Base-by-base conservation (phyloP, 371 early-diverging fungal species). In the Apophysomyces variabilis region DNA sequence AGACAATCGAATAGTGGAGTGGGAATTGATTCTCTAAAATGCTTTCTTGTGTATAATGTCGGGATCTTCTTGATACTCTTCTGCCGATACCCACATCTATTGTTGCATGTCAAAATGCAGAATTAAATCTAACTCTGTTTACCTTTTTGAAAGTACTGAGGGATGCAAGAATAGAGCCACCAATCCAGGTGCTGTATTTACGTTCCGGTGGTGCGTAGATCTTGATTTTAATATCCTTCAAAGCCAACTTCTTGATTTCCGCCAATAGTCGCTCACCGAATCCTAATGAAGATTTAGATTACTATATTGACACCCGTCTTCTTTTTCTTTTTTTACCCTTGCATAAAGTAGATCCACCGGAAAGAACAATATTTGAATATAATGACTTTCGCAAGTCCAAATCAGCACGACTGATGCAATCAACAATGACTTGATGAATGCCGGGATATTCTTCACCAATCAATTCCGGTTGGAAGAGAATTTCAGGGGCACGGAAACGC, bases 171-270 rank as follows among this genome's bases (percentile, higher is more conserved):
- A 96, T 97, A 35, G 95, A 93, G 3, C 99, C 99, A 67, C 99
- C 99, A 68, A 97, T 96, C 98, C 99, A 98, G 26, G 96, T 96
- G 59, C 94, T 92, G 80, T 95, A 98, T 80, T 96, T 97, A 66
- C 99, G 91, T 78, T 98, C 97, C 44, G 96, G 97, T 35, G 97
- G 97, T 21, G 97, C 97, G 66, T 89, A 93, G 68, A 98, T 95
- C 77, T 95, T 96, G 77, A 98, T 93, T 82, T 97, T 96, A 74
- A 91, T 85, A 73, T 97, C 96, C 66, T 87, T 89, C 65, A 93
- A 79, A 36, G 96, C 93, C 63, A 92, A 78, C 66, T 87, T 85
- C 59, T 93, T 92, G 66, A 96, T 83, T 79, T 98, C 99, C 58
- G 85, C 73, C 74, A 96, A 84, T 74, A 98, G 73, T 47, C 99